phyloP scores from a whole-genome alignment of 2,329 filamentous ascomycete genomes.

The Clarireedia monteithiana region DNA sequence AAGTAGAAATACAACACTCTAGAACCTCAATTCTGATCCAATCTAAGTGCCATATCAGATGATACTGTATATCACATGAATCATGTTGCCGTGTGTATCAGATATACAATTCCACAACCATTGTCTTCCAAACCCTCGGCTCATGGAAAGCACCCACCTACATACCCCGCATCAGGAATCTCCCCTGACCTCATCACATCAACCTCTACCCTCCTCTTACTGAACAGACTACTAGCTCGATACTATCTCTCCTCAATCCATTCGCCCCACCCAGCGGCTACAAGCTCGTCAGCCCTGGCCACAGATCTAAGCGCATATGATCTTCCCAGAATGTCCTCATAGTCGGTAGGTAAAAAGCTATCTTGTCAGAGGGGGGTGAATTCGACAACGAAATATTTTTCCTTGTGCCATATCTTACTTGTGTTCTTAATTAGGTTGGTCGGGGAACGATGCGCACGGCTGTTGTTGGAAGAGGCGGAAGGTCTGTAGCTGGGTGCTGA shows the following conservation, averaged over 20 bases:
- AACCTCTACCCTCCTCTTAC: neutral
- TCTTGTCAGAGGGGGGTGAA: conserved; percentile 35
- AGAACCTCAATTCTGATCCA: too few relatives aligned
- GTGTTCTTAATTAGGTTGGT: conserved; percentile 39
- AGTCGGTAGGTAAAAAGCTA: conserved; percentile 32
- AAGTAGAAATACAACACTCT: too few relatives aligned
- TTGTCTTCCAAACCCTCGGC: too few relatives aligned
- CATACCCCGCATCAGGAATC: neutral
- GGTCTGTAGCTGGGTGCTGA: conserved; percentile 33
- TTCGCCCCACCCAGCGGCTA: conserved; percentile 35
- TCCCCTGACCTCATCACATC: neutral
- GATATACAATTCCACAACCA: too few relatives aligned
- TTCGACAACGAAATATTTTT: conserved; percentile 34
- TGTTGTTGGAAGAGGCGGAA: conserved; percentile 40
- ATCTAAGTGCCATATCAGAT: too few relatives aligned
- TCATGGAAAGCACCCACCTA: too few relatives aligned
- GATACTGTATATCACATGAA: too few relatives aligned
- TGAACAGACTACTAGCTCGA: conserved; percentile 27
- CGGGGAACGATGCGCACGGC: conserved; percentile 37
- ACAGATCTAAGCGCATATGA: conserved; percentile 36
- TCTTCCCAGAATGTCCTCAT: conserved; percentile 38
- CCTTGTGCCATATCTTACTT: conserved; percentile 37
- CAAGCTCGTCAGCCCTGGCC: conserved; percentile 34
- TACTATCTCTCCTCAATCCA: conserved; percentile 33
- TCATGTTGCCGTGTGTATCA: too few relatives aligned